phyloP scores from a whole-genome alignment of 176 grass and related monocot genomes.

The Tuctoria greenei region DNA sequence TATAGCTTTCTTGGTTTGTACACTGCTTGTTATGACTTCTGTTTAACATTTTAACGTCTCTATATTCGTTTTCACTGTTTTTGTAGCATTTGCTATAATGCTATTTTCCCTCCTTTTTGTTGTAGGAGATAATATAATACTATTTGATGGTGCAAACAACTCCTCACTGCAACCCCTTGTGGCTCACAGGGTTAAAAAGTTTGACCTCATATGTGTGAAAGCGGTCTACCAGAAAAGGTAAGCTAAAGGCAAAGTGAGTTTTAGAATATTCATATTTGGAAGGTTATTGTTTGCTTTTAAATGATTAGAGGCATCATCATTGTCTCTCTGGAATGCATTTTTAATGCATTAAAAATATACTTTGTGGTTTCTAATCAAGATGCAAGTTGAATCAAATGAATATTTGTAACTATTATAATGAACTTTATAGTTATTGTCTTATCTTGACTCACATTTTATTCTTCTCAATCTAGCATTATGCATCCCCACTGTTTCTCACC shows the following conservation, averaged over 20 bases:
- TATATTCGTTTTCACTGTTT: conserved; percentile 17
- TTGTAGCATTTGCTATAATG: conserved; percentile 22
- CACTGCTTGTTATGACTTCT: conserved; percentile 15
- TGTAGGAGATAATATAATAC: conserved; percentile 70
- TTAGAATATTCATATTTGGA: conserved; percentile 17
- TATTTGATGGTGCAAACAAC: conserved; percentile 64
- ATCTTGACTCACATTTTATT: not conserved
- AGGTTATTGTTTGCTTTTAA: not conserved
- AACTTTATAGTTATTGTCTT: conserved; percentile 17
- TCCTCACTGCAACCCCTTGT: conserved; percentile 52
- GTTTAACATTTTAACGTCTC: conserved; percentile 15
- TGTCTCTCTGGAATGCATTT: not conserved
- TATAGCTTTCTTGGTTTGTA: conserved; percentile 16
- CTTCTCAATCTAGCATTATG: not conserved
- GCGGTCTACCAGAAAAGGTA: conserved; percentile 77
- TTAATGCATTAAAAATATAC: not conserved
- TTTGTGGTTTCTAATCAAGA: not conserved
- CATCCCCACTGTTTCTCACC: not conserved
- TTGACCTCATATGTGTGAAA: conserved; percentile 68
- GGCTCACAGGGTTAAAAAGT: conserved; percentile 76
- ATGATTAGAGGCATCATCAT: not conserved
- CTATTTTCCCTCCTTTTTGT: conserved; percentile 13
- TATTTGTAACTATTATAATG: not conserved
- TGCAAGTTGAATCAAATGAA: conserved; percentile 6
- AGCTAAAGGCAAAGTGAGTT: conserved; percentile 19